phyloP scores from a whole-genome alignment of 129 eudicot genomes.

The Helianthus tuberosus region DNA sequence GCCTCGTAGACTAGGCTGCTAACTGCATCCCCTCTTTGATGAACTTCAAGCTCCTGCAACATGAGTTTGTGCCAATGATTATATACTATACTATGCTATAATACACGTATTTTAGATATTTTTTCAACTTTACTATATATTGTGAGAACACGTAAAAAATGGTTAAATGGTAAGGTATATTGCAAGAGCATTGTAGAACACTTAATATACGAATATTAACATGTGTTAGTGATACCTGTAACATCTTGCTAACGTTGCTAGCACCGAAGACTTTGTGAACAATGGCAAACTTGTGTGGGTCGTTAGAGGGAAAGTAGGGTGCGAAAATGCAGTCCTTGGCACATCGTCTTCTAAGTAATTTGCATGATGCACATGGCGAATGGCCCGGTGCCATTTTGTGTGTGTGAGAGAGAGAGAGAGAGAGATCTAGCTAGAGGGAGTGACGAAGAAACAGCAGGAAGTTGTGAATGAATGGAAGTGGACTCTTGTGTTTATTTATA shows the following conservation, averaged over 20 bases:
- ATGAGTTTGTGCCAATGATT: background rate
- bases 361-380: conserved; percentile 92
- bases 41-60: conserved; percentile 65
- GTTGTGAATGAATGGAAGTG: conserved; percentile 33
- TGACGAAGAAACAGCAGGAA: background rate
- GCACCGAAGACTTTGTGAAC: conserved; percentile 96
- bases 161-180: too few species aligned
- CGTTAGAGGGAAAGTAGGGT: conserved; percentile 83
- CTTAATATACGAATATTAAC: too few species aligned
- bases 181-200: too few species aligned
- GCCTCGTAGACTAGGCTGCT: conserved; percentile 92
- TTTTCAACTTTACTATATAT: too few species aligned
- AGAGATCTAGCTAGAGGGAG: background rate
- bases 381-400: conserved; percentile 36
- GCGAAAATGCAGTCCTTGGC: conserved; percentile 82
- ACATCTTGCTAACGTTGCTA: conserved; percentile 88
- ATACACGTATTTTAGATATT: too few species aligned
- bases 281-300: conserved; percentile 83
- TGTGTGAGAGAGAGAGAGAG: conserved; percentile 24
- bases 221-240: conserved; percentile 48
- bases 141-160: too few species aligned
- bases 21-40: conserved; percentile 84
- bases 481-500: conserved; percentile 31
- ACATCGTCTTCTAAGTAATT: conserved; percentile 81
- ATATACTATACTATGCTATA: too few species aligned